Percentiles rank a stretch among this genome's conserved stretches.
Evolutionary conservation across 805 yeast genomes (phyloP).

Genomic region (Saturnispora kantuleensis): DNA sequence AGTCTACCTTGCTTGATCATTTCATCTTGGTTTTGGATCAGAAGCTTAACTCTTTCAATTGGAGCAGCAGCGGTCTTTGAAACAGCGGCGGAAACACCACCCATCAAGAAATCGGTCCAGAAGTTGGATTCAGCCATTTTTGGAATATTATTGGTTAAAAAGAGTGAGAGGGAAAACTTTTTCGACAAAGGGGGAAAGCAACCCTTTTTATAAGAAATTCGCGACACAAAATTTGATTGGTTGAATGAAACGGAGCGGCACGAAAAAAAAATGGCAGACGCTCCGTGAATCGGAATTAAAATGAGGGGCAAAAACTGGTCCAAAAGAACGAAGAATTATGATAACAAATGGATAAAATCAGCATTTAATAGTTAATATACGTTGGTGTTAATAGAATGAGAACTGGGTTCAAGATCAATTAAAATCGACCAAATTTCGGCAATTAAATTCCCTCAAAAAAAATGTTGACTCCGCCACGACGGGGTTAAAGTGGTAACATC

Average conservation of each 20-base stretch:
- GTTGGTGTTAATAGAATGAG: too few relatives aligned
- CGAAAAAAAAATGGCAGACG: neutral
- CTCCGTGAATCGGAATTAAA: neutral
- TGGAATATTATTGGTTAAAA: slow-evolving; percentile 11
- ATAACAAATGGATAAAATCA: too few relatives aligned
- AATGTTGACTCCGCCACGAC: too few relatives aligned
- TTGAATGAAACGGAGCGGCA: neutral
- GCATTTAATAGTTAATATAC: too few relatives aligned
- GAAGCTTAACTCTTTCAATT: slow-evolving; percentile 89
- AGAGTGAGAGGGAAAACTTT: slow-evolving; percentile 7
- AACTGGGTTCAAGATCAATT: too few relatives aligned
- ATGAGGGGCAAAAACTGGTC: too few relatives aligned
- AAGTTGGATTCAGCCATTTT: slow-evolving; percentile 32
- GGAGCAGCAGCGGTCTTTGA: slow-evolving; percentile 98
- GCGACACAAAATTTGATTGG: slow-evolving; percentile 3
- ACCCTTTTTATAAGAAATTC: neutral
- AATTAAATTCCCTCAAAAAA: too few relatives aligned
- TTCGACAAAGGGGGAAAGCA: neutral
- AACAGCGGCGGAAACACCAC: slow-evolving; percentile 99
- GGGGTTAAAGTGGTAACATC: too few relatives aligned
- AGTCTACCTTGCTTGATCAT: slow-evolving; percentile 97
- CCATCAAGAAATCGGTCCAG: slow-evolving; percentile 76
- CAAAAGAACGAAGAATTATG: too few relatives aligned
- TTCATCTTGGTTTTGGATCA: slow-evolving; percentile 97
- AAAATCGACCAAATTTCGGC: too few relatives aligned